Conservation (phyloP, 345 rosid genomes). For the Citrus trifoliata region DNA sequence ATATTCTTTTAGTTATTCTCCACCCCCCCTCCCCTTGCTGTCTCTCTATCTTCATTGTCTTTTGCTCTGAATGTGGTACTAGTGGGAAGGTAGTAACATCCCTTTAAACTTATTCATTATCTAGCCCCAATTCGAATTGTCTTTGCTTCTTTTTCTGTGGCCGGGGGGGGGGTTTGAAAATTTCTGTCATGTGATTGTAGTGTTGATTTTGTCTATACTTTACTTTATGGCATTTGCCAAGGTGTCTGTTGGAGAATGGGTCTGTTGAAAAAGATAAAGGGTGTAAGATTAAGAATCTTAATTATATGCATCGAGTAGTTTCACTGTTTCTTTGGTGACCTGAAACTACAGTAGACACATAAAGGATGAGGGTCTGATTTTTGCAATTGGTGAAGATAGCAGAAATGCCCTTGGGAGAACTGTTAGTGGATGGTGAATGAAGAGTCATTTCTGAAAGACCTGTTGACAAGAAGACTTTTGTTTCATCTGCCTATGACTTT, state of each 20-base stretch:
- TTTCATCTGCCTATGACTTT: background rate
- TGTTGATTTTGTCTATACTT: background rate
- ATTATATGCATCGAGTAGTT: background rate
- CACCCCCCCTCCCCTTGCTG: no score
- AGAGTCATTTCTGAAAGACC: background rate
- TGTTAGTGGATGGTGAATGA: background rate
- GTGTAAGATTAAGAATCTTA: background rate
- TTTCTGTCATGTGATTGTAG: background rate
- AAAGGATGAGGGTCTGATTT: background rate
- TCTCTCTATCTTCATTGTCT: background rate
- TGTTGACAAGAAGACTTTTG: background rate
- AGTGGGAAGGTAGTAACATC: background rate
- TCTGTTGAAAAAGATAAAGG: background rate
- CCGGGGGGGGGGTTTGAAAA: background rate
- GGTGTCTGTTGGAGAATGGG: background rate
- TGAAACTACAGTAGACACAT: background rate
- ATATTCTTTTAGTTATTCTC: background rate
- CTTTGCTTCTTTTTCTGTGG: no score
- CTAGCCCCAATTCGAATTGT: background rate
- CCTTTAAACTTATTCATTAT: background rate
- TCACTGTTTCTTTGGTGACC: background rate
- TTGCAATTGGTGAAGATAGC: background rate
- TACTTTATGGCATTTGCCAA: background rate
- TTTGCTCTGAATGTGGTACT: background rate
- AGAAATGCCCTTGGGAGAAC: background rate